Percentiles rank a stretch among this genome's conserved stretches.
Evolutionary conservation across 768 basidiomycete genomes (phyloP).

Genomic region (Pisolithus orientalis): DNA sequence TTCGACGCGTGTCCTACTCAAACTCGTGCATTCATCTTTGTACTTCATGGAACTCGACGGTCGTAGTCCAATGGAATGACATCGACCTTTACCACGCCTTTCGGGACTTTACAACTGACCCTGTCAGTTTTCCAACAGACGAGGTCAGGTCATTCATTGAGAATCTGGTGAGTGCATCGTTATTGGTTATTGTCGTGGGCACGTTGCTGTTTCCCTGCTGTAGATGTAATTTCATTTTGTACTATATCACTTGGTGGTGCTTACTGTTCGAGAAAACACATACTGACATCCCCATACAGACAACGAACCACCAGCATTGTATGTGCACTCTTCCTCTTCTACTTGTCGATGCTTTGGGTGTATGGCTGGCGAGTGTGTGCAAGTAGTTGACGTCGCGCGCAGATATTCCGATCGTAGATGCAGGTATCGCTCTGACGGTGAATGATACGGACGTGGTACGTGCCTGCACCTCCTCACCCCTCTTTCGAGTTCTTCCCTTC

Average conservation of each 20-base stretch:
- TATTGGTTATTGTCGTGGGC: background rate
- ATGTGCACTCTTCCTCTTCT: background rate
- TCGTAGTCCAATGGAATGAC: constrained; percentile 69
- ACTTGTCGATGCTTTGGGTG: background rate
- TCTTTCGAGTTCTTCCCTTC: background rate
- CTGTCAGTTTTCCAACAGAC: constrained; percentile 51
- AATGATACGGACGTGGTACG: constrained; percentile 60
- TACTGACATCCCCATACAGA: constrained; percentile 4
- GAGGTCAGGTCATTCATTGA: constrained; percentile 49
- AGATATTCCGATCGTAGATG: constrained; percentile 72
- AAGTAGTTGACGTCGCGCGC: background rate
- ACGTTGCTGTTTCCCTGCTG: background rate
- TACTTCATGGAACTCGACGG: too few species aligned
- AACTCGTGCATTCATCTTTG: too few species aligned
- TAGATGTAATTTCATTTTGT: too few species aligned
- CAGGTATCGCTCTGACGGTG: constrained; percentile 48
- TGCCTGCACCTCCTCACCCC: constrained; percentile 3
- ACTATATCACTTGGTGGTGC: too few species aligned
- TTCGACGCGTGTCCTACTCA: too few species aligned
- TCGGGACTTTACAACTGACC: constrained; percentile 66
- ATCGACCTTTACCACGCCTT: constrained; percentile 67
- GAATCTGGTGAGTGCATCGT: constrained; percentile 41
- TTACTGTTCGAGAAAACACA: too few species aligned
- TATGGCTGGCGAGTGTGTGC: background rate
- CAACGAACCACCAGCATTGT: constrained; percentile 26